Percentiles rank a stretch among this genome's conserved stretches.
Evolutionary conservation across 148 eudicot species (phyloP).

Genomic region (Fagopyrum esculentum): DNA sequence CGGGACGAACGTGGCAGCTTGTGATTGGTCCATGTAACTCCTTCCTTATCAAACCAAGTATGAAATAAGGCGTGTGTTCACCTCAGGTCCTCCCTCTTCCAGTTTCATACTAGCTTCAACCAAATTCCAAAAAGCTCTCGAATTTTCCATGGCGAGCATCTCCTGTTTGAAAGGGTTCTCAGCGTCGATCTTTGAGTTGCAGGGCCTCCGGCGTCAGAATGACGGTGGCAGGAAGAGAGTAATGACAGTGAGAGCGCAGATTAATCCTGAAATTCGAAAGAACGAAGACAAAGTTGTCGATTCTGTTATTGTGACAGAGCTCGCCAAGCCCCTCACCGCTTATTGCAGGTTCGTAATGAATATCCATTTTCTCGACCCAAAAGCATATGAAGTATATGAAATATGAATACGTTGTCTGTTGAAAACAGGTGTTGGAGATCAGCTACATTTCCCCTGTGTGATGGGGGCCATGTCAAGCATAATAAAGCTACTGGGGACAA

Average conservation of each 20-base stretch:
- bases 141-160: background rate
- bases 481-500: constrained; percentile 96
- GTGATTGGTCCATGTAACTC: constrained; percentile 17
- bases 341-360: constrained; percentile 65
- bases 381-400: too few species aligned
- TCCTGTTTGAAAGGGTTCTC: background rate
- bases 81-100: constrained; percentile 19
- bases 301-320: constrained; percentile 67
- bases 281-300: constrained; percentile 84
- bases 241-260: constrained; percentile 66
- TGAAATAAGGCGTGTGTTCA: constrained; percentile 34
- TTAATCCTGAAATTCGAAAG: constrained; percentile 83
- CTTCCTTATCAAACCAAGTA: constrained; percentile 50
- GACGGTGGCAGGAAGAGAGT: constrained; percentile 12
- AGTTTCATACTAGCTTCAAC: background rate
- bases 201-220: background rate
- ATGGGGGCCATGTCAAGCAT: constrained; percentile 92
- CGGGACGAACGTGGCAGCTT: background rate
- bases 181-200: background rate
- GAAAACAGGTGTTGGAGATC: constrained; percentile 85
- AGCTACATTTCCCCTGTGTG: constrained; percentile 76
- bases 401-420: background rate
- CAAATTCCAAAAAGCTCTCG: background rate
- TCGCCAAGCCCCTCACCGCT: constrained; percentile 77
- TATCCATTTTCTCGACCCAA: background rate